Evolutionary conservation across 768 basidiomycete species (phyloP), one percentile per base, ranked within the genome.

Genomic region (Gelatoporia subvermispora): DNA sequence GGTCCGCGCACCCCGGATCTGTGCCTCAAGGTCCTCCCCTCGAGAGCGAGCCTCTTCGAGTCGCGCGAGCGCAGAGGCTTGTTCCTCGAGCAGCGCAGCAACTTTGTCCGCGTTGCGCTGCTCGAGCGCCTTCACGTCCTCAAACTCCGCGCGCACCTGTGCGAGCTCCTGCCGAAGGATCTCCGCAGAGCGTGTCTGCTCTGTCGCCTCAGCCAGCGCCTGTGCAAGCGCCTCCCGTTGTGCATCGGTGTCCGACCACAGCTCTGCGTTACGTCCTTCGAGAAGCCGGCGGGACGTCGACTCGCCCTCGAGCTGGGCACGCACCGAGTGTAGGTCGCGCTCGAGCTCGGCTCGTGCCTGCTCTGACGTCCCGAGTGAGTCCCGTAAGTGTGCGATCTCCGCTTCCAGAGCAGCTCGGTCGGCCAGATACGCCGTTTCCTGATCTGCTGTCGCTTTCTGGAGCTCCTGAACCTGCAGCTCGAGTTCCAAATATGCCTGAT

Each of bases 41-140:
- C 85, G 75, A 9, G 76, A 66, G 38, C 88, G 82, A 5, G 89
- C 85, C 47, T 83, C 85, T 58, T 91, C 88, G 31, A 93, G 69
- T 20, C 79, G 81, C 31, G 77, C 77, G 36, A 92, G 68, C 39
- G 80, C 83, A 37, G 69, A 71, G n/a, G 82, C 82, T 60, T 93
- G 87, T 25, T 92, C 90, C 51, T 85, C 83, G 38, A 92, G 69
- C 36, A 93, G 64, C 43, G 70, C 71, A 8, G 79, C 73, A 13
- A 89, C 71, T 59, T 86, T 86, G 47, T 72, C 70, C 11, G 79
- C 72, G 52, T 85, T 84, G 49, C 78, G 73, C 36, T 72, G 71
- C 62, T 90, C 88, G 36, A 88, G 69, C 10, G 71, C 65, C 62
- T 85, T 84, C 40, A 87, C 74, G 41, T 84, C 83, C 49, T 85